Evolutionary conservation across 2,329 filamentous ascomycete species (phyloP), one percentile per base, ranked within the genome.

Genomic region (Laburnicola sp.): DNA sequence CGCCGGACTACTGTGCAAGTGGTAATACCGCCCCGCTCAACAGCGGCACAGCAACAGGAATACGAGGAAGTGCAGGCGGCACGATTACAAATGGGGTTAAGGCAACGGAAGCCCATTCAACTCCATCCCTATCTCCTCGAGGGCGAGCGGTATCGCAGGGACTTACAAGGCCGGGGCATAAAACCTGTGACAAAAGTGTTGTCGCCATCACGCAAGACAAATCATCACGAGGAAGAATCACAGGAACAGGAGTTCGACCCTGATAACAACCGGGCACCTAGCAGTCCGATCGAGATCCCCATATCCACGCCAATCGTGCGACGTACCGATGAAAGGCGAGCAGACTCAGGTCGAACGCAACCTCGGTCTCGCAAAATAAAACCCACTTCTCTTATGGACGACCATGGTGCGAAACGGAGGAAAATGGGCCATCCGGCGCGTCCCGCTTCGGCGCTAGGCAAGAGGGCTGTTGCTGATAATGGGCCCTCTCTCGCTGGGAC

Each of bases 81-180:
- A 27, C 67, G 76, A 35, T 72, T 65, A 6, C 66, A 16, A 16
- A 16, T 16, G 16, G 16, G 16, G 1, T 16, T 80, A 22, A 69
- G 78, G n/a, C 63, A 74, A 39, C 66, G 78, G 7, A 77, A 77
- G 40, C 74, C 76, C 10, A 78, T 78, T 40, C 78, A 80, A 55
- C 57, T 80, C 26, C 75, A 79, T 64, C 78, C 78, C 2, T 80
- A 79, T 53, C 59, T 74, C 22, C 56, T 78, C 22, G 77, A 80
- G 42, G 70, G 70, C 21, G 73, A 76, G 43, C 62, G 69, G 31
- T 78, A 79, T 55, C 69, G 74, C 23, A 70, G 70, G 51, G 71
- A 74, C 42, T 73, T 74, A 27, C 71, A 72, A 55, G 72, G 73
- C 37, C 65, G 74, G 48, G 78, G 78, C 2, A 56, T 79, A 9